phyloP scores from a whole-genome alignment of 1,139 yeast genomes.

The Taphrina betulina region DNA sequence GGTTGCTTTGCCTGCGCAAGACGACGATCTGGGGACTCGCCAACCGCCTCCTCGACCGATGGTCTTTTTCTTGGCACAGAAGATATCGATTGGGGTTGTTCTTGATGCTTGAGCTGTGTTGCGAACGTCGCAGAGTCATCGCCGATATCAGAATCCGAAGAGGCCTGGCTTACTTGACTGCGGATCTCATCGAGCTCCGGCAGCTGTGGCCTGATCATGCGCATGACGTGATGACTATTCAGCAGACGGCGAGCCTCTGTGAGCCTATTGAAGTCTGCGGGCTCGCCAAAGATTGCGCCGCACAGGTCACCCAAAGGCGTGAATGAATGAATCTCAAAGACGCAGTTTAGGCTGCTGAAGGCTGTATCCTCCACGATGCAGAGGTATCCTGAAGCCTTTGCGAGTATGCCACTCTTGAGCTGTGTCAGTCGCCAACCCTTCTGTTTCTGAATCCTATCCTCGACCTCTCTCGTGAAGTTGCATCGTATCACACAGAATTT shows the following conservation, averaged over 20 bases:
- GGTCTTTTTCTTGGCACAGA: background rate
- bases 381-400: background rate
- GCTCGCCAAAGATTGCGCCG: conserved; percentile 20
- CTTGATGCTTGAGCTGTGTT: background rate
- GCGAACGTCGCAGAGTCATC: background rate
- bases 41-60: background rate
- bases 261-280: background rate
- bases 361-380: background rate
- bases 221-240: background rate
- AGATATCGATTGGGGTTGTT: background rate
- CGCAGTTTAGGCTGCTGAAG: background rate
- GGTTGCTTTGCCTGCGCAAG: too few relatives aligned
- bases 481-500: conserved; percentile 8
- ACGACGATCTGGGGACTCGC: background rate
- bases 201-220: background rate
- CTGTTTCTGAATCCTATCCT: background rate
- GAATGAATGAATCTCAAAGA: conserved; percentile 9
- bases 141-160: background rate
- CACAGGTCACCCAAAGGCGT: conserved; percentile 6
- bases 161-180: conserved; percentile 13
- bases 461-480: conserved; percentile 9
- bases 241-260: background rate
- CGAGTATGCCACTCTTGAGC: conserved; percentile 6
- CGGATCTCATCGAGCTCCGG: conserved; percentile 7
- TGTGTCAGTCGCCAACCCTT: conserved; percentile 13